Base-by-base conservation (phyloP, 2,329 filamentous ascomycete species). In the Trichoderma sp. region DNA sequence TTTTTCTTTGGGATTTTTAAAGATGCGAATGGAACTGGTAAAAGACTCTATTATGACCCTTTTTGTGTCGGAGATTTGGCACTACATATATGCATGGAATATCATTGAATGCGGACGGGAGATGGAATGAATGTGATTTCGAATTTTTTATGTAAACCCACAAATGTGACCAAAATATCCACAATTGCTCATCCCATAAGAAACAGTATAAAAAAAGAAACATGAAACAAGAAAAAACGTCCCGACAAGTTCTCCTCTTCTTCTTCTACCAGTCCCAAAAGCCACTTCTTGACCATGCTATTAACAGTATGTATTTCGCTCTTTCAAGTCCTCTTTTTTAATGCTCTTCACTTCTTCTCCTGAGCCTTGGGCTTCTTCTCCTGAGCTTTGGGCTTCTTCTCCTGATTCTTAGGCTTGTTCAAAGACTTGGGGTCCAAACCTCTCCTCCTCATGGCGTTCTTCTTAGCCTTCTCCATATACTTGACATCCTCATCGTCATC, bases 391-490 rank as follows among this genome's bases (percentile, higher is more conserved):
- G 73, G 24, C 16, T 68, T 73, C 67, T 75, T 73, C 50, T 41
- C 41, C 62, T 75, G 38, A 21, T 16, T 53, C 77, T 78, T 75
- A 6, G 75, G 75, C 31, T 74, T 73, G 8, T 76, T 91, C 81
- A 76, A 66, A 53, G 75, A 60, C 59, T 89, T 91, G 1, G 93
- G 93, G 83, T 95, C 91, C 71, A 95, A 84, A 76, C 94, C 94
- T 82, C 93, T 92, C 80, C 91, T 90, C 79, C 93, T 91, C 88
- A 95, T 89, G 76, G 91, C 90, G 80, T 93, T 94, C 78, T 90
- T 89, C 86, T 92, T 91, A n/a, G 91, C 93, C 80, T 91, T 91
- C 80, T 93, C 89, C 60, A 95, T 94, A 81, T 93, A 92, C 79
- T 91, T 88, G 79, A 88, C 84, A 81, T 96, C 94, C 81, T 92